Conservation (phyloP, 1,284 basidiomycete species). For the Schizophyllum commune region DNA sequence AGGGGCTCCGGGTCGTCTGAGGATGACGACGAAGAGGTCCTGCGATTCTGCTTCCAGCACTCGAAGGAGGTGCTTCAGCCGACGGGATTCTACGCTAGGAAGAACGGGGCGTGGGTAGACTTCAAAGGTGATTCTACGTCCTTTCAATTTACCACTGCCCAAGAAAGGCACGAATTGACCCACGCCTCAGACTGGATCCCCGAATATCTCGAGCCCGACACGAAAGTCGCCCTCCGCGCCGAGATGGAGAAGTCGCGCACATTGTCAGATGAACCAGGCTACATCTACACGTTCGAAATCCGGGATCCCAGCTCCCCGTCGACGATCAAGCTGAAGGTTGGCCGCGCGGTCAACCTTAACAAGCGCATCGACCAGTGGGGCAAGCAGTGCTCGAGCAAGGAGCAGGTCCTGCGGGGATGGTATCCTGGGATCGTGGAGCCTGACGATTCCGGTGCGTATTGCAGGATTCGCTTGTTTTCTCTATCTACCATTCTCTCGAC, state of each 20-base stretch:
- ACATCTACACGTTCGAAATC: conserved; percentile 75
- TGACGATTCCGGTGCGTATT: conserved; percentile 6
- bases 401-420: conserved; percentile 34
- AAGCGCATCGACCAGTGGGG: conserved; percentile 62
- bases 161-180: background rate
- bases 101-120: conserved; percentile 42
- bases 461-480: too few species aligned
- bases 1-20: conserved; percentile 28
- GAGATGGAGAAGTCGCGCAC: conserved; percentile 69
- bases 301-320: conserved; percentile 26
- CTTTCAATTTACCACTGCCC: background rate
- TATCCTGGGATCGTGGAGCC: conserved; percentile 26
- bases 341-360: conserved; percentile 44
- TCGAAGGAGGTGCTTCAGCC: conserved; percentile 43
- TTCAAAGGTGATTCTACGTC: conserved; percentile 40
- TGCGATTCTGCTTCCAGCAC: conserved; percentile 64
- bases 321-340: conserved; percentile 41
- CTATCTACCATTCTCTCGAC: too few species aligned
- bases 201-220: conserved; percentile 51
- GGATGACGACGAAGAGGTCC: conserved; percentile 27
- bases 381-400: conserved; percentile 50
- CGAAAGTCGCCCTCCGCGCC: conserved; percentile 51
- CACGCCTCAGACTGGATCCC: conserved; percentile 60
- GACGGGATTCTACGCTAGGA: conserved; percentile 50
- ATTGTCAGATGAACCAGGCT: conserved; percentile 52